These are phyloP conservation scores for Lagenidium giganteum DNA, from an alignment of 352 stramenopile genomes.

Conservation along the genomic window DNA sequence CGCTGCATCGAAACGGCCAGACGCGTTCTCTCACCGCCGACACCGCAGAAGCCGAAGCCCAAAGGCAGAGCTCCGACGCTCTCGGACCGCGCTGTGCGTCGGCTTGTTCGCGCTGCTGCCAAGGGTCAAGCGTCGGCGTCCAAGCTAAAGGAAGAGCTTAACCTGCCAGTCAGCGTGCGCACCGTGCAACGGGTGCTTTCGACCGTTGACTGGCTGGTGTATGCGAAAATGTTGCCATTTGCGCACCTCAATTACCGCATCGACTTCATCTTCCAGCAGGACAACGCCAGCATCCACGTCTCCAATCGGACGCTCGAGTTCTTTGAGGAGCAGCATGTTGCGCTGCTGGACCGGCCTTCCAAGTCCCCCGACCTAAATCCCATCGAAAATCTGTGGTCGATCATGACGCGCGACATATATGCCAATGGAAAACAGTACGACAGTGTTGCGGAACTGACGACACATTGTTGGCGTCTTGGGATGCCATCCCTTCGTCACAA, in stretches of 20 bases:
- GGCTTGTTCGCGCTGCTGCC: too few species aligned
- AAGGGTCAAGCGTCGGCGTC: too few species aligned
- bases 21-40: too few species aligned
- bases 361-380: constrained; percentile 18
- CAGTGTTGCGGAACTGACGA: constrained; percentile 4
- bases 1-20: too few species aligned
- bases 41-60: too few species aligned
- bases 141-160: too few species aligned
- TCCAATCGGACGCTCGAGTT: constrained; percentile 11
- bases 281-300: constrained; percentile 18
- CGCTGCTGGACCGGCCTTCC: constrained; percentile 19
- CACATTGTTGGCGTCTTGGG: too few species aligned
- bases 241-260: constrained; percentile 11
- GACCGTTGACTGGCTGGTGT: constrained; percentile 13
- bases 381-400: constrained; percentile 20
- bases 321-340: constrained; percentile 10
- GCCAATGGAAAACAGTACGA: constrained; percentile 11
- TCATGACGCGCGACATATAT: constrained; percentile 17
- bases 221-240: constrained; percentile 15
- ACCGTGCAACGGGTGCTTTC: constrained; percentile 9
- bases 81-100: too few species aligned
- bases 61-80: too few species aligned
- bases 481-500: background rate
- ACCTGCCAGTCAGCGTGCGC: too few species aligned
- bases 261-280: constrained; percentile 23